Conservation (phyloP, 2,329 filamentous ascomycete species). For the Colletotrichum musae region DNA sequence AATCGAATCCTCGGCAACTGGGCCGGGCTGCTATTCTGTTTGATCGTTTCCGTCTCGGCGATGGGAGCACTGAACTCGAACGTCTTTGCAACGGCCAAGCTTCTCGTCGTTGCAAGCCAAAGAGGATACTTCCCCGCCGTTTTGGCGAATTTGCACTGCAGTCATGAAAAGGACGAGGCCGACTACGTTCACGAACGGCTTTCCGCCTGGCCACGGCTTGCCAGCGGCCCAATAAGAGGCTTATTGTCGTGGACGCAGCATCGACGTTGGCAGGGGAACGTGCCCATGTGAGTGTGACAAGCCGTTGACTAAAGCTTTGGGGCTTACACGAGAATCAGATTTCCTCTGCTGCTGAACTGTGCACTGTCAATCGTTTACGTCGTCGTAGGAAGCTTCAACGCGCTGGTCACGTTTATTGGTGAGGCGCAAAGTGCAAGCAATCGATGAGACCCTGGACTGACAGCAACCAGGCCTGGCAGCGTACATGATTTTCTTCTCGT, state of each 20-base stretch:
- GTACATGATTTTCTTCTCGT: constrained; percentile 46
- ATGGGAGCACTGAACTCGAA: constrained; percentile 60
- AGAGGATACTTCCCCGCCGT: constrained; percentile 47
- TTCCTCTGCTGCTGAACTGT: constrained; percentile 45
- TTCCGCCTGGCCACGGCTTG: constrained; percentile 38
- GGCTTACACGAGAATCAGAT: constrained; percentile 38
- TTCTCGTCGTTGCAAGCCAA: constrained; percentile 55
- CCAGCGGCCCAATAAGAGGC: constrained; percentile 41
- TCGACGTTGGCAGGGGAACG: constrained; percentile 42
- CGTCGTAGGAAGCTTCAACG: constrained; percentile 45
- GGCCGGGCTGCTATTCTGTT: constrained; percentile 56
- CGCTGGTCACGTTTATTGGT: constrained; percentile 47
- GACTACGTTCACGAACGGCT: constrained; percentile 44
- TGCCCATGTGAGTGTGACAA: constrained; percentile 43
- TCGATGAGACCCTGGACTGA: constrained; percentile 7
- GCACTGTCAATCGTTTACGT: constrained; percentile 46
- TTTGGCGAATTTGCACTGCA: constrained; percentile 47
- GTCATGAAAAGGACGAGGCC: constrained; percentile 47
- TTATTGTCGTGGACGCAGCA: constrained; percentile 46
- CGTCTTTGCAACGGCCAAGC: constrained; percentile 58
- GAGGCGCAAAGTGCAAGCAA: background rate
- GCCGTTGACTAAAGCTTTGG: background rate
- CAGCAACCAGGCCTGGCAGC: constrained; percentile 43
- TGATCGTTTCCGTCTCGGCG: constrained; percentile 56
- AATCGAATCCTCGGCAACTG: constrained; percentile 51